Percentiles rank a stretch among this genome's conserved stretches.
Evolutionary conservation across 2,329 filamentous ascomycete species (phyloP).

Genomic region (Trichoderma sp.): DNA sequence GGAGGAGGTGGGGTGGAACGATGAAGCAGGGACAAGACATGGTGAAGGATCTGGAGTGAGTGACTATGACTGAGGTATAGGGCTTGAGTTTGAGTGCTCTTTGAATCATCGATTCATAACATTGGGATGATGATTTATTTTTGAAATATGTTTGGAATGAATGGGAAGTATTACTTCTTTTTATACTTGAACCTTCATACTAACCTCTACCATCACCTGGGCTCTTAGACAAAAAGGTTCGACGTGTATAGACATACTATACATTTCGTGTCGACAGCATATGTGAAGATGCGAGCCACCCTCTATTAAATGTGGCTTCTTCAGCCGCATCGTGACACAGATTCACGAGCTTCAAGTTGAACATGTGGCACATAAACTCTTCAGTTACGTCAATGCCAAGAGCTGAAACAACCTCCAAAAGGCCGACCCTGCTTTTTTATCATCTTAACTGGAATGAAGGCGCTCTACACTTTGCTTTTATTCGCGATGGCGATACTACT

Average conservation of each 20-base stretch:
- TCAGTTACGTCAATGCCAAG: background rate
- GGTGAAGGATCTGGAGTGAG: background rate
- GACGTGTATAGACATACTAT: background rate
- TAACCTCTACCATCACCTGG: background rate
- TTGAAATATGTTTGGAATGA: rapidly evolving
- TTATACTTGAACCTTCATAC: background rate
- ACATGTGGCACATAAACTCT: background rate
- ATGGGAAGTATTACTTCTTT: background rate
- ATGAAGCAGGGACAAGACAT: constrained; percentile 40
- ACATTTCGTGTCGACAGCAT: background rate
- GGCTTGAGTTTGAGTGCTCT: background rate
- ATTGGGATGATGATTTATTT: background rate
- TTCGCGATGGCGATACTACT: too few species aligned
- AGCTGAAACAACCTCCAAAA: background rate
- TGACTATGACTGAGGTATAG: background rate
- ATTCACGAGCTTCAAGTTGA: background rate
- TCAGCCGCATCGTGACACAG: background rate
- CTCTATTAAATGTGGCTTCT: background rate
- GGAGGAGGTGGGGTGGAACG: constrained; percentile 50
- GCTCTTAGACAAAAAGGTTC: background rate
- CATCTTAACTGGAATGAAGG: too few species aligned
- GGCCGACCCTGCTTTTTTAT: too few species aligned
- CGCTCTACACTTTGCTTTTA: too few species aligned
- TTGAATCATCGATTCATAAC: background rate
- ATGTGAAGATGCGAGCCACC: background rate